Percentiles rank a stretch among this genome's conserved stretches.
Evolutionary conservation across 23 red algal genomes (phyloP).

Genomic region (Gracilaria caudata): DNA sequence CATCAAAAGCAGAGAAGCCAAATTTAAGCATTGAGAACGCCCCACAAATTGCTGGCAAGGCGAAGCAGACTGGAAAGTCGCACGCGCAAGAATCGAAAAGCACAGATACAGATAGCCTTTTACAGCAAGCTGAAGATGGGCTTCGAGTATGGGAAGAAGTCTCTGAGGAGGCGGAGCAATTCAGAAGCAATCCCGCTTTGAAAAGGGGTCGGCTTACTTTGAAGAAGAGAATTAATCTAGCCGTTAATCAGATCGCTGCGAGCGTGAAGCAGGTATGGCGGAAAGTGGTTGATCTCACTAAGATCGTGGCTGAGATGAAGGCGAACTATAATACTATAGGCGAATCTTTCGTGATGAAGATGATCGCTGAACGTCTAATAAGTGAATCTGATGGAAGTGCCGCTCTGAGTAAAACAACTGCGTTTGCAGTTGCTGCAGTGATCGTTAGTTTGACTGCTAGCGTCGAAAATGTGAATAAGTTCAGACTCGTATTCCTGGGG

Average conservation of each 20-base stretch:
- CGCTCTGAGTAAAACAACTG: conserved; percentile 29
- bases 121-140: conserved; percentile 18
- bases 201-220: conserved; percentile 59
- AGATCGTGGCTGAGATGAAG: conserved; percentile 28
- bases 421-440: conserved; percentile 57
- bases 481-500: conserved; percentile 64
- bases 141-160: conserved; percentile 26
- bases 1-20: neutral
- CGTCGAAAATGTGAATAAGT: neutral
- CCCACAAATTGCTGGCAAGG: neutral
- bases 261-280: conserved; percentile 61
- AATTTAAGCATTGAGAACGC: neutral
- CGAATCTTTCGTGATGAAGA: conserved; percentile 42
- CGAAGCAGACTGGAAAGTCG: neutral
- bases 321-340: conserved; percentile 14
- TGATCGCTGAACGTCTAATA: conserved; percentile 52
- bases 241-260: conserved; percentile 85
- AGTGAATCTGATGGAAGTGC: conserved; percentile 62
- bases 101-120: neutral
- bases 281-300: conserved; percentile 54
- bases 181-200: conserved; percentile 30
- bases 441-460: conserved; percentile 59
- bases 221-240: conserved; percentile 81
- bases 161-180: conserved; percentile 32
- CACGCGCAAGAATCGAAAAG: neutral